Evolutionary conservation across 768 basidiomycete genomes (phyloP), one percentile per base, ranked within the genome.

Genomic region (Coprinellus aureogranulatus): DNA sequence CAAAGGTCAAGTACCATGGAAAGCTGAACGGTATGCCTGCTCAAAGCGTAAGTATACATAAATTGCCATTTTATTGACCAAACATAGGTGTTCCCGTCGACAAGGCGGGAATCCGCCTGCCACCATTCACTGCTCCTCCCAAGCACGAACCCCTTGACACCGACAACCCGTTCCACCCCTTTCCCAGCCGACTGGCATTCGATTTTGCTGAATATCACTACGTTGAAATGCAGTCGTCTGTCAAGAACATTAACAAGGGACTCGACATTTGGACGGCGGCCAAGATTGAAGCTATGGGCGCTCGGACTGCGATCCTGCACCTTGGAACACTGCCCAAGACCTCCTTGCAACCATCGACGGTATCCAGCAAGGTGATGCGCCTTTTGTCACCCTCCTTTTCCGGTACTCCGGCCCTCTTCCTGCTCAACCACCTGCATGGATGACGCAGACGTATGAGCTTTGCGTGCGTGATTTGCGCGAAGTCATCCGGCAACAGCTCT

Each of bases 141-240:
- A 26, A 12, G 9, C 27, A 16, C 4, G 23, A 28, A 6, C 4
- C 4, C 26, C 16, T 1, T 16, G 8, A 16, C 48, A 22, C 4
- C 48, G 16, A 50, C 18, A 48, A 50, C 27, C 22, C 47, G 28
- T 48, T 11, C 12, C 11, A 53, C 18, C 62, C 62, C 6, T 65
- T 65, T 53, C 51, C 54, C 4, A 51, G 60, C 25, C 27, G 62
- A 27, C 47, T 57, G 10, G 52, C 53, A 5, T 64, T 68, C 42
- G 64, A 68, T 27, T 66, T 61, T 59, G 67, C 65, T 0, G 45
- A 66, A 28, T 63, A 64, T 25, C 60, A 65, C 53, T 68, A 62
- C 30, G 55, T 63, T 1, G 57, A 64, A 22, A 44, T 60, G 1
- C 62, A 68, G 42, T 52, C 61, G 20, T 64, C 67, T 0, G 58